Evolutionary conservation across 2,329 filamentous ascomycete species (phyloP), one percentile per base, ranked within the genome.

Genomic region (Alternaria alternata): DNA sequence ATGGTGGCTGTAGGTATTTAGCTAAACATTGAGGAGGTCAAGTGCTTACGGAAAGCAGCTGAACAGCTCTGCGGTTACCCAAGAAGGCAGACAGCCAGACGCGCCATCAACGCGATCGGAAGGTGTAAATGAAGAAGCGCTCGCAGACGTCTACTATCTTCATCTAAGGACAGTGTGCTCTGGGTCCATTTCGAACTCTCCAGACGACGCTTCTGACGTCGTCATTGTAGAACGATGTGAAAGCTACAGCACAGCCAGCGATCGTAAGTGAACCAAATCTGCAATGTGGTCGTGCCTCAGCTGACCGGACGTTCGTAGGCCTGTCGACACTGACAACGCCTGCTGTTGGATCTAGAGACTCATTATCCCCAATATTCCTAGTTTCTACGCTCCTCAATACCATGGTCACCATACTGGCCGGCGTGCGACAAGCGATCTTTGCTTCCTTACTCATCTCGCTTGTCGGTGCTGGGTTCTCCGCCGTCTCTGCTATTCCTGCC

Each of bases 401-500:
- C 9, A 28, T 55, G n/a, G 22, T 38, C 18, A 36, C 22, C 9
- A 14, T 41, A 1, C 11, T 58, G 4, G n/a, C 28, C 62, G 4
- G 30, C 44, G 12, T 67, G 7, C 66, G 59, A 28, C 65, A 47
- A 38, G 57, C 61, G 0, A 16, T 66, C n/a, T 55, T 70, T 20
- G 69, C 63, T 7, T 71, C 65, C 22, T 55, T 73, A 24, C 51
- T 71, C 36, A 56, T 69, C 46, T 61, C 62, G 11, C 49, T 72
- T 8, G 44, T 67, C 8, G 61, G 59, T 3, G 59, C 61, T 22
- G 57, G 56, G 3, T 18, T 72, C 0, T 62, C 65, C 2, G 32
- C 51, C 2, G 22, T 74, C 0, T 57, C 61, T 6, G 39, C 63
- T 1, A 11, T 71, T 11, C 66, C 63, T 3, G 68, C 67, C 2